Evolutionary conservation across 176 grass and related monocot species (phyloP), one percentile per base, ranked within the genome.

Genomic region (Microstegium vimineum): DNA sequence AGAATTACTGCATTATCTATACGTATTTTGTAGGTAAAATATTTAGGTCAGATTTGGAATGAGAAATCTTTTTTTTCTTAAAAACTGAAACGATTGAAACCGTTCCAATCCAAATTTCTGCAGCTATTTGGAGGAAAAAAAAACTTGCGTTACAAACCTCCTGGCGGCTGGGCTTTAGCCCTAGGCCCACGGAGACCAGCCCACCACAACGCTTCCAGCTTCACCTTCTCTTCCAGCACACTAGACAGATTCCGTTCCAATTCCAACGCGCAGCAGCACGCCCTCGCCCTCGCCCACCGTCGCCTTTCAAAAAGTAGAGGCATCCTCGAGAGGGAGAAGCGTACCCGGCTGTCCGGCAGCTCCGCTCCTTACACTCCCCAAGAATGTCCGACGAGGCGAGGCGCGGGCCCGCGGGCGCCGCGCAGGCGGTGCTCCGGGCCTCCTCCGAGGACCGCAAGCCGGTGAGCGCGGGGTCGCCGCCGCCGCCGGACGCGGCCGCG

Each of bases 321-420:
- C 27, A 30, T 72, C 69, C 41, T 47, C 26, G 81, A 20, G 37
- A 10, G 10, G 22, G 32, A 71, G 77, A 63, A 30, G 23, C 63
- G 61, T 33, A 62, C 23, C 69, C 25, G 69, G 69, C 69, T 33
- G 77, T 14, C 69, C 25, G 69, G 69, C 69, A 45, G 69, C 77
- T 79, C 62, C 62, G 32, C 31, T 54, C 77, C 77, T 26, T 17
- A 18, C 52, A n/a, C 42, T n/a, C 42, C 28, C 17, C 69, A 8
- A 62, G 59, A 69, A 99, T 99, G 96, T 90, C 93, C 73, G 96
- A 99, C 56, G 90, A 89, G 45, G 23, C 41, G 37, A 90, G 68
- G 73, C 36, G 66, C 78, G 73, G 45, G 45, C 10, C 79, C 36
- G 84, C 59, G 69, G 36, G 83, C 80, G 80, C 23, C 54, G 73